Evolutionary conservation across 1,284 basidiomycete species (phyloP).

Genomic region (Pterulicium gracile): DNA sequence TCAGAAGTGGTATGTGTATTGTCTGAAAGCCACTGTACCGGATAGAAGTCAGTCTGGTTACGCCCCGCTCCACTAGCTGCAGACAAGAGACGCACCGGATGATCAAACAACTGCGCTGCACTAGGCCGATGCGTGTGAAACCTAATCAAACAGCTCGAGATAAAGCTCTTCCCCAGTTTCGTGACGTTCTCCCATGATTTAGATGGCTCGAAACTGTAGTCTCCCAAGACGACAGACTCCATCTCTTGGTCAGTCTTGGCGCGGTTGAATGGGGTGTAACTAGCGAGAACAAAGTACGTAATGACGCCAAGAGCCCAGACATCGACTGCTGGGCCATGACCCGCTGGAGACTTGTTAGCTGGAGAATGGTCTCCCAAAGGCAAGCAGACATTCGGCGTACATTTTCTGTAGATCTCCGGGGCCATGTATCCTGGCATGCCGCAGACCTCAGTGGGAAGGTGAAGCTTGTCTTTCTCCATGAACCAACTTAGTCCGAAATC

Average conservation of each 20-base stretch:
- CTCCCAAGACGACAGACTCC: background rate
- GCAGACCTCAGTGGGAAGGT: background rate
- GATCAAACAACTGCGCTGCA: background rate
- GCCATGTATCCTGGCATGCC: background rate
- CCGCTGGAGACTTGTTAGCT: background rate
- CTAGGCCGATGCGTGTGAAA: background rate
- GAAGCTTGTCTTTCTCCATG: background rate
- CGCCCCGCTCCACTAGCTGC: background rate
- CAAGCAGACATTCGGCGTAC: background rate
- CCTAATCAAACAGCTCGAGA: background rate
- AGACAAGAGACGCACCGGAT: background rate
- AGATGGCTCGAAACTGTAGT: background rate
- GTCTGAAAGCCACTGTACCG: background rate
- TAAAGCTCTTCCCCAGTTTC: background rate
- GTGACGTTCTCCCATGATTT: background rate
- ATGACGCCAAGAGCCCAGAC: background rate
- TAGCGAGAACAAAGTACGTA: background rate
- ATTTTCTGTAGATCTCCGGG: background rate
- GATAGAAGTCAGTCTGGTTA: background rate
- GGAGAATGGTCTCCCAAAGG: background rate
- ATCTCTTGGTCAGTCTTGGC: background rate
- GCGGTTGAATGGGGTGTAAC: background rate
- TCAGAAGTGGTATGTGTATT: too few relatives aligned
- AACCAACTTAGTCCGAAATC: background rate
- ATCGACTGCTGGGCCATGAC: background rate